These are phyloP conservation scores for Psilocybe tampanensis DNA, from an alignment of 768 basidiomycete genomes.

Conservation along the genomic window DNA sequence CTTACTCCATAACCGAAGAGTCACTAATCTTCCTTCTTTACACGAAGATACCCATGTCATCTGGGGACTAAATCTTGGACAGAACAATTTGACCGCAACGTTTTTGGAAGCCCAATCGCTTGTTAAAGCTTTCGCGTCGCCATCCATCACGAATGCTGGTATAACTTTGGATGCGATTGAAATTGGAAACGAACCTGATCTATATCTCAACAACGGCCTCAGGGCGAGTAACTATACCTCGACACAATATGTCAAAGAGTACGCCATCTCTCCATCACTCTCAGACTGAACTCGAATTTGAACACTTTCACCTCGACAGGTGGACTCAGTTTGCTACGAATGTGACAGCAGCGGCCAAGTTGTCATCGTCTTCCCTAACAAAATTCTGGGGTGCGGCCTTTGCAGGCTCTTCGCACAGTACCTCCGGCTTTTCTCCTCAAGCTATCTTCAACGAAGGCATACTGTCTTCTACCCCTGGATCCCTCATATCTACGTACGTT, in stretches of 20 bases:
- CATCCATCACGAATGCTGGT: conserved; percentile 36
- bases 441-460: conserved; percentile 56
- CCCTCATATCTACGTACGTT: conserved; percentile 54
- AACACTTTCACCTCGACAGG: conserved; percentile 29
- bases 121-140: conserved; percentile 46
- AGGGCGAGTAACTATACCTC: conserved; percentile 37
- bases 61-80: conserved; percentile 69
- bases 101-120: conserved; percentile 52
- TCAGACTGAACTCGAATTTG: background rate
- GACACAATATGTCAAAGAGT: conserved; percentile 53
- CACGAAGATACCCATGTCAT: conserved; percentile 57
- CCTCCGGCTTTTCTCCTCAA: conserved; percentile 60
- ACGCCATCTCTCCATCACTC: conserved; percentile 19
- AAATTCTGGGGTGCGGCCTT: conserved; percentile 54
- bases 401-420: conserved; percentile 48
- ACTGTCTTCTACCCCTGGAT: conserved; percentile 47
- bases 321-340: conserved; percentile 57
- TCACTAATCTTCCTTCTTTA: background rate
- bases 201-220: conserved; percentile 49
- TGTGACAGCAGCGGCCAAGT: conserved; percentile 40
- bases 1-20: background rate
- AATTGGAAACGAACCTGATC: conserved; percentile 64
- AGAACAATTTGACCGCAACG: conserved; percentile 50
- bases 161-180: conserved; percentile 59
- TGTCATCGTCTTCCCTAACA: conserved; percentile 40